A percentile compares a stretch with the other conserved stretches of the same genome.
These are phyloP conservation scores for Tylopilus rubrobrunneus DNA, from an alignment of 768 basidiomycete genomes.

Conservation along the genomic window DNA sequence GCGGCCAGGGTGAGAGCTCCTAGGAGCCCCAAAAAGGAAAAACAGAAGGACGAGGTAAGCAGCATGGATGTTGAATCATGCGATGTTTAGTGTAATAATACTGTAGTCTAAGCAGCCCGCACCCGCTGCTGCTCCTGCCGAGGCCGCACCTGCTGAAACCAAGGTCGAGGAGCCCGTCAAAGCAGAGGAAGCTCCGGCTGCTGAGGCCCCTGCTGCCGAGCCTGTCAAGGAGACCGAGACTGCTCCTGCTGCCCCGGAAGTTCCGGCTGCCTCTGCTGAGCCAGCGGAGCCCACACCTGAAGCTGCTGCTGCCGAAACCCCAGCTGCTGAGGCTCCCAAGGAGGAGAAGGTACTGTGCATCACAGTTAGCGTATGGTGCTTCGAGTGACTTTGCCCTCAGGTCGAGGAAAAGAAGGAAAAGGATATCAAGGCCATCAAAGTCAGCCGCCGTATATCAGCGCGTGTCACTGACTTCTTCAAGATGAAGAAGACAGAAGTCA, in stretches of 20 bases:
- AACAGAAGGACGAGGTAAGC: conserved; percentile 71
- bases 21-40: conserved; percentile 79
- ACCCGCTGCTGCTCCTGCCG: conserved; percentile 32
- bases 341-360: conserved; percentile 53
- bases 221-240: conserved; percentile 68
- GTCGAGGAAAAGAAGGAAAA: conserved; percentile 49
- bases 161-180: conserved; percentile 30
- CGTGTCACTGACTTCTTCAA: conserved; percentile 85
- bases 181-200: conserved; percentile 41
- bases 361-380: not conserved
- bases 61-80: not conserved
- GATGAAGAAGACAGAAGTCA: conserved; percentile 58
- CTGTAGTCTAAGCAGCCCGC: conserved; percentile 33
- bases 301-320: conserved; percentile 32
- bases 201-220: conserved; percentile 40
- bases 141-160: conserved; percentile 31
- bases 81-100: not conserved
- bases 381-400: conserved; percentile 22
- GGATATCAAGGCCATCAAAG: conserved; percentile 53
- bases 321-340: conserved; percentile 40
- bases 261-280: conserved; percentile 25
- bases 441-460: conserved; percentile 78
- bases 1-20: conserved; percentile 59
- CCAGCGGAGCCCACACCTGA: conserved; percentile 18
- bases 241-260: conserved; percentile 20